A percentile compares a stretch with the other conserved stretches of the same genome.
Conservation (phyloP, 1,284 basidiomycete genomes). For the Chondrostereum purpureum region DNA sequence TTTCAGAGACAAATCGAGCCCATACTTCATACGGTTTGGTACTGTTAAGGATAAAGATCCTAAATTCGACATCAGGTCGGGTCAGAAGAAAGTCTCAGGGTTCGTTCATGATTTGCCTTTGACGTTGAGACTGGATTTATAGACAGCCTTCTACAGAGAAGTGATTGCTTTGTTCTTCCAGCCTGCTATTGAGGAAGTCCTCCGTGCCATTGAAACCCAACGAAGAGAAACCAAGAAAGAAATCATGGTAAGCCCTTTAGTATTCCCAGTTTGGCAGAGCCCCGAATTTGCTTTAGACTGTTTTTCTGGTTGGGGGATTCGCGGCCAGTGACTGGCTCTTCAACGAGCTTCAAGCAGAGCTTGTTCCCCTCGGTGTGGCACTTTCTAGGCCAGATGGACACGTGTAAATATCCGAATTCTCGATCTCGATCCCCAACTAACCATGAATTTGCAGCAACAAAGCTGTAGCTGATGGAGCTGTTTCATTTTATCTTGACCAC, state of each 20-base stretch:
- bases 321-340: constrained; percentile 47
- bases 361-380: constrained; percentile 22
- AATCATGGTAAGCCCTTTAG: neutral
- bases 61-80: constrained; percentile 32
- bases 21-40: constrained; percentile 45
- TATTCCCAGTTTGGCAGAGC: too few relatives aligned
- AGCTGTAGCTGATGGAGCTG: constrained; percentile 49
- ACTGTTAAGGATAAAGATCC: constrained; percentile 37
- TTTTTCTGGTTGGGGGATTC: constrained; percentile 39
- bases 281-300: constrained; percentile 21
- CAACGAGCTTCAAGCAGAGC: constrained; percentile 24
- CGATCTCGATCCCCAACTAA: neutral
- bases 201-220: constrained; percentile 26
- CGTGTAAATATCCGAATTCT: constrained; percentile 23
- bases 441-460: constrained; percentile 36
- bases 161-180: constrained; percentile 21
- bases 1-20: constrained; percentile 34
- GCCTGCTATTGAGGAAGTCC: constrained; percentile 27
- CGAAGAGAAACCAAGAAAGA: constrained; percentile 14
- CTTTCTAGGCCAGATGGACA: constrained; percentile 33
- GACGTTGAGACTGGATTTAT: too few relatives aligned
- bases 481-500: constrained; percentile 46
- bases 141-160: too few relatives aligned
- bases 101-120: too few relatives aligned
- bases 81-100: constrained; percentile 36